Base-by-base conservation (phyloP, 78 protist genomes). In the Salpingoeca rosetta region DNA sequence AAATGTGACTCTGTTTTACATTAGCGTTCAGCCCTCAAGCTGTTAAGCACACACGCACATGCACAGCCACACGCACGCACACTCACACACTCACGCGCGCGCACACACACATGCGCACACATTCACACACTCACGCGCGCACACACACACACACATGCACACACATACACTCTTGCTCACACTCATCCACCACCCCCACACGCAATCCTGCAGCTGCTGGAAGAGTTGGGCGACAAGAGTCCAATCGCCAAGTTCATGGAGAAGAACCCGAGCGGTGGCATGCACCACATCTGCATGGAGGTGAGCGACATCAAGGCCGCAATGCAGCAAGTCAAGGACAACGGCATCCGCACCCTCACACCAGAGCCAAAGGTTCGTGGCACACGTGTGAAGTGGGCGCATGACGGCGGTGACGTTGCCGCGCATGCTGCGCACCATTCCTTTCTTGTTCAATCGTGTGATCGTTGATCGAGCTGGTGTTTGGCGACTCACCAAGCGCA, bases 231-330 rank as follows among this genome's bases (percentile, higher is more conserved):
- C 27, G 93, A 88, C 26, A 87, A 89, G 51, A 76, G 88, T 45
- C 98, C 98, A 44, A 94, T 96, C 76, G 91, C 76, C 35, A 88
- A 88, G 86, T 96, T 93, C 82, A 42, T 96, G 36, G 82, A 88
- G 43, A 90, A 92, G 90, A 94, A 96, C 82, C 89, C 95, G 26
- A 2, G 76, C 0, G 98, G 98, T 28, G 97, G 97, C 44, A 91
- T 96, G 65, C 98, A 96, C 85, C 98, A 96, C 87, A 78, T 96
- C 44, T 96, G 98, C 88, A 28, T 94, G 82, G 98, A 96, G 84
- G 98, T 94, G 38, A 84, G 73, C 27, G 82, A 82, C 83, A 81
- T 83, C 65, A 28, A 72, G 57, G 39, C 1, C 56, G 88, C 94
- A 38, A 74, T 84, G 31, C 80, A 25, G 11, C 81, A 78, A 3